Evolutionary conservation across 192 early-diverging fungal species (phyloP).

Genomic region (Backusella circina): DNA sequence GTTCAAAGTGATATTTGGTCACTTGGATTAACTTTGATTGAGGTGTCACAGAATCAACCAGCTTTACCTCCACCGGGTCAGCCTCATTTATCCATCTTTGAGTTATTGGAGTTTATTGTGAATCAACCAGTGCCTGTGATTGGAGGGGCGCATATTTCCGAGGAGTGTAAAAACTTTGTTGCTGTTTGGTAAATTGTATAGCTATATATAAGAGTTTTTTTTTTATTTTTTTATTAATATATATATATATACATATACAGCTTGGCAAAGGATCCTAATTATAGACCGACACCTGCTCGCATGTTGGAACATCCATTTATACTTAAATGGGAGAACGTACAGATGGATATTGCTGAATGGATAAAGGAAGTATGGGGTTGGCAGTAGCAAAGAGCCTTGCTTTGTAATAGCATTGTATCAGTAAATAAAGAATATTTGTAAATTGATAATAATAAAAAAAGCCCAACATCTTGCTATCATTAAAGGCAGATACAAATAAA

Average conservation of each 20-base stretch:
- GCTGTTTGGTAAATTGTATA: conserved; percentile 54
- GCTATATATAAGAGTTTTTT: background rate
- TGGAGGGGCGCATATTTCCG: conserved; percentile 54
- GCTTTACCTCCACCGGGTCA: conserved; percentile 70
- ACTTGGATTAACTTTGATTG: conserved; percentile 87
- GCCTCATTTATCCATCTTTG: conserved; percentile 78
- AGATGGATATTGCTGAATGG: conserved; percentile 55
- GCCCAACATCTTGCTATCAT: too few relatives aligned
- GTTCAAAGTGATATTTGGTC: conserved; percentile 97
- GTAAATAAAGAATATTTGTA: too few relatives aligned
- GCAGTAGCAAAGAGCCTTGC: background rate
- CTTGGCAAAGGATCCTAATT: conserved; percentile 70
- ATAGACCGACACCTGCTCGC: conserved; percentile 62
- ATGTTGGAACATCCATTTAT: conserved; percentile 74
- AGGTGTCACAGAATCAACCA: conserved; percentile 88
- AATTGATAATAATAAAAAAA: too few relatives aligned
- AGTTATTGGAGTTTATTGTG: conserved; percentile 90
- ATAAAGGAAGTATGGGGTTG: conserved; percentile 38
- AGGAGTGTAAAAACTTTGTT: conserved; percentile 65
- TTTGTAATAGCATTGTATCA: background rate
- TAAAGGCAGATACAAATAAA: too few relatives aligned
- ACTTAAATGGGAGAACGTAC: conserved; percentile 48
- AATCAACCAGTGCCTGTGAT: conserved; percentile 76
- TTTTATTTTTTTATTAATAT: background rate
- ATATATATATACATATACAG: conserved; percentile 31